Evolutionary conservation across 805 yeast species (phyloP), one percentile per base, ranked within the genome.

Genomic region (Ascoidea asiatica): DNA sequence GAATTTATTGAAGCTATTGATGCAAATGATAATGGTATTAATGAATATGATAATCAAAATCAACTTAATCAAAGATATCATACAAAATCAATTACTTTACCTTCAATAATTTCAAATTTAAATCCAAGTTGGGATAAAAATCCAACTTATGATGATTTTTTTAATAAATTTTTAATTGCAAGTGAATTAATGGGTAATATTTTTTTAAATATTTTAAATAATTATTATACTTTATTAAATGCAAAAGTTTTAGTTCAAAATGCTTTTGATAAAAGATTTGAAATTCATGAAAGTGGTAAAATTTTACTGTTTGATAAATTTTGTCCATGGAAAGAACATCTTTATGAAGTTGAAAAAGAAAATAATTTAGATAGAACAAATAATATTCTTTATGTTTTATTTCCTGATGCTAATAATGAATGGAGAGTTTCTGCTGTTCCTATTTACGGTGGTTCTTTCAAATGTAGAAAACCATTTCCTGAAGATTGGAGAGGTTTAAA

Each of bases 271-370:
- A 44, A 55, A 5, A 73, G 97, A 56, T 64, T 64, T 43, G 62
- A 75, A 21, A 74, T 75, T 44, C 86, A 87, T 55, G 49, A 63
- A 45, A 71, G 81, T 20, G 96, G 96, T 38, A 75, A 80, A 50
- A 79, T 90, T 39, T 54, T 92, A 8, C 71, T 84, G 4, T 70
- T 92, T 49, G 77, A 74, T n/a, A 72, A 73, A 49, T 86, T 82
- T 59, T 83, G 86, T 44, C 95, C 95, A 41, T 92, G 98, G 98
- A 89, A 88, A 61, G 96, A 87, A 58, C 97, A 92, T 60, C 67
- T 90, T 42, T 86, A 77, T 59, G 66, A 69, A 18, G 67, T 85
- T 47, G 96, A 92, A 62, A 72, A 67, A 51, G 80, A 72, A 46
- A 64, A 73, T 51, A 29, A 29, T 15, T n/a, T n/a, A n/a, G 64